Conservation (phyloP, 176 grass and related monocot genomes). For the Alopecurus myosuroides region DNA sequence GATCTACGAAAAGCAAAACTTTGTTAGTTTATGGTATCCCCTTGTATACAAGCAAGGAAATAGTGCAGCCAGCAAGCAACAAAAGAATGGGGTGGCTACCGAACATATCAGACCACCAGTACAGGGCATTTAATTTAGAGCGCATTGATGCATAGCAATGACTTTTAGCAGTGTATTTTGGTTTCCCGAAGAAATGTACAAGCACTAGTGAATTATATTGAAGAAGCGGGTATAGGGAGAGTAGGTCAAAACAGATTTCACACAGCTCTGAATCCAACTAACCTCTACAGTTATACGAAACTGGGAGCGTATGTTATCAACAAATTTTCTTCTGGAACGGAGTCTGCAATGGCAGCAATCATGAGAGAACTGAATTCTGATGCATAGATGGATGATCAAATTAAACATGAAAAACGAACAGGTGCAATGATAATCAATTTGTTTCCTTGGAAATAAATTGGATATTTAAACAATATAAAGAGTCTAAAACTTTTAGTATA, state of each 20-base stretch:
- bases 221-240: background rate
- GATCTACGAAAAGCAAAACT: background rate
- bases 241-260: background rate
- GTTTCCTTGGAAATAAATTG: background rate
- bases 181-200: background rate
- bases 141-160: background rate
- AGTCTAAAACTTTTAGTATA: background rate
- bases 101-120: background rate
- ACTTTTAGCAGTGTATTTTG: background rate
- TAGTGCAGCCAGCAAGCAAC: background rate
- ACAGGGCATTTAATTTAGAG: background rate
- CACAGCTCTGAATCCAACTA: background rate
- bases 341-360: slow-evolving; percentile 36
- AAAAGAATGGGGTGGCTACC: background rate
- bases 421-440: background rate
- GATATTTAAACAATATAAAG: background rate
- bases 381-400: background rate
- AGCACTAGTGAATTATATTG: background rate
- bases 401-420: background rate
- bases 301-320: slow-evolving; percentile 58
- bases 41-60: background rate
- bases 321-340: slow-evolving; percentile 50
- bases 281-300: slow-evolving; percentile 71
- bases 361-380: background rate
- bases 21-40: background rate